Evolutionary conservation across 768 basidiomycete genomes (phyloP).

Genomic region (Termitomyces sp.): DNA sequence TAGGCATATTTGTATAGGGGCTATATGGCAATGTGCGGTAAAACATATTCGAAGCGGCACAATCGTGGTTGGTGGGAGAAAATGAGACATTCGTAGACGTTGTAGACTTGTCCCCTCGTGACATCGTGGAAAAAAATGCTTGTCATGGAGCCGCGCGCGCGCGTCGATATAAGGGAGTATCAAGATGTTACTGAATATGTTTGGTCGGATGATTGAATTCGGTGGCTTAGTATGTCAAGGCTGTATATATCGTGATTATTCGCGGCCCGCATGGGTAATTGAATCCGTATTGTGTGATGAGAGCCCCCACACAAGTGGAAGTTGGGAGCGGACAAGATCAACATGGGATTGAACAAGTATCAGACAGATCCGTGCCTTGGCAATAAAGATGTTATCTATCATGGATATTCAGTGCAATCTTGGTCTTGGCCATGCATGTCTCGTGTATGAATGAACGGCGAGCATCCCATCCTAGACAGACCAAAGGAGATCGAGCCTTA

Average conservation of each 20-base stretch:
- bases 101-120: background rate
- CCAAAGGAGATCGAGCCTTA: background rate
- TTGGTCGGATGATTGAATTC: background rate
- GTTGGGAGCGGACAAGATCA: no score
- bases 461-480: background rate
- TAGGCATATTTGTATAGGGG: background rate
- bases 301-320: no score
- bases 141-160: background rate
- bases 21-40: background rate
- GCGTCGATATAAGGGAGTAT: background rate
- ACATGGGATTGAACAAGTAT: no score
- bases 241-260: background rate
- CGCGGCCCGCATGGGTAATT: no score
- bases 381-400: background rate
- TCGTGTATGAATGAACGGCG: background rate
- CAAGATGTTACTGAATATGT: background rate
- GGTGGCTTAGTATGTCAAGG: background rate
- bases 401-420: background rate
- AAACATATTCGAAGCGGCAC: background rate
- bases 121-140: slow-evolving; percentile 1
- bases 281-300: no score
- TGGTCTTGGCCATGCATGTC: slow-evolving; percentile 5
- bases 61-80: slow-evolving; percentile 1
- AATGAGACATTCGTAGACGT: background rate
- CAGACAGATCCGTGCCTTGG: background rate